Evolutionary conservation across 108 stramenopile genomes (phyloP), one percentile per base, ranked within the genome.

Genomic region (Pseudonitzschia delicatissima): DNA sequence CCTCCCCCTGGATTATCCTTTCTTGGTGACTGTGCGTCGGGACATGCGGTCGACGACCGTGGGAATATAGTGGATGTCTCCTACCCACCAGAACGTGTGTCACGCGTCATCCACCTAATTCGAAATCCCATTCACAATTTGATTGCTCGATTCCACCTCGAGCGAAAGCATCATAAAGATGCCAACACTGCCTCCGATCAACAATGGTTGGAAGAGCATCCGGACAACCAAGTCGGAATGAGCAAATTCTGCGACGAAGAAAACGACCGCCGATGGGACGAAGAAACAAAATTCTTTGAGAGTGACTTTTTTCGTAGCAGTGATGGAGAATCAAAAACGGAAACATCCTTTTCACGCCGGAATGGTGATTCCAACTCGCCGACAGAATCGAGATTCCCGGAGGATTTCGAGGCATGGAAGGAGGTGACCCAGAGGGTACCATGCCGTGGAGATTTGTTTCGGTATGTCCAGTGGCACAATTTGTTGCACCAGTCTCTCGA

Each of bases 391-490:
- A 23, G 20, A 21, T 21, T 48, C 23, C 2, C 20, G 2, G 11
- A 42, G 11, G 13, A 42, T 42, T 42, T 12, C 2, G 6, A 44
- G 2, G n/a, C 20, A 8, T 55, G 53, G 53, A 55, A 73, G 32
- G 63, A 87, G 0, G 15, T 68, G 1, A 61, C 87, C 0, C 51
- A 74, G 47, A 37, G 58, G 28, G 73, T 88, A 6, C 89, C 92
- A 0, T 93, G 89, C 58, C 82, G 84, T 57, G 74, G 78, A 1
- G 92, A 93, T 49, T 86, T 90, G 29, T 86, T 77, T 71, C 76
- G 83, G 36, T 93, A 83, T 57, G 65, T 85, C 18, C 87, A 90
- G 49, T 93, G 92, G 92, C 92, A 93, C 69, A 90, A 90, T 61
- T 77, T 85, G 36, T 84, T 82, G 29, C 76, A 87, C 35, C 40